A percentile compares a stretch with the other conserved stretches of the same genome.
Conservation (phyloP, 495 filamentous ascomycete species). For the Aspergillus conjunctus region DNA sequence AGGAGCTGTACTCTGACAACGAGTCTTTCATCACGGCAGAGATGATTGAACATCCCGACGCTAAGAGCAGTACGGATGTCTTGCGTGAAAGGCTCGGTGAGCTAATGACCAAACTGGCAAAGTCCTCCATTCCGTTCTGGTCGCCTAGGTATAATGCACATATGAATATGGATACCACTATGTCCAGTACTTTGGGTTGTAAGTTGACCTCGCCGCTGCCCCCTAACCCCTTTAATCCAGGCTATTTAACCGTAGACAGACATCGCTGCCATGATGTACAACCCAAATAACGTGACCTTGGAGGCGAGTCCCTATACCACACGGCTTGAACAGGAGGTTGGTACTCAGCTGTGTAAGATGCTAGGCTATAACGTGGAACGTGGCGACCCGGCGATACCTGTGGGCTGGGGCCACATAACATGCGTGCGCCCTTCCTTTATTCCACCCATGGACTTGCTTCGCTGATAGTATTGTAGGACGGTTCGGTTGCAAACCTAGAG, state of each 20-base stretch:
- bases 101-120: background rate
- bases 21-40: background rate
- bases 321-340: conserved; percentile 42
- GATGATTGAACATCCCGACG: background rate
- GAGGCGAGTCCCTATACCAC: conserved; percentile 48
- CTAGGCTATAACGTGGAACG: conserved; percentile 44
- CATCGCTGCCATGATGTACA: conserved; percentile 52
- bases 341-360: conserved; percentile 46
- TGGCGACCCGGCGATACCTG: conserved; percentile 16
- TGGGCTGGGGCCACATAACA: conserved; percentile 47
- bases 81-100: background rate
- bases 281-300: conserved; percentile 52
- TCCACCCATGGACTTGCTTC: background rate
- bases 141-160: conserved; percentile 49
- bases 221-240: background rate
- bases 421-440: background rate
- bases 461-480: conserved; percentile 28
- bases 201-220: background rate
- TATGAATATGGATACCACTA: conserved; percentile 43
- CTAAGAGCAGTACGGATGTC: background rate
- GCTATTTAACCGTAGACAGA: conserved; percentile 15
- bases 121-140: conserved; percentile 48
- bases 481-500: conserved; percentile 51
- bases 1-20: background rate
- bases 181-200: conserved; percentile 40